phyloP scores from a whole-genome alignment of 495 filamentous ascomycete species.

The Viridothelium virens region DNA sequence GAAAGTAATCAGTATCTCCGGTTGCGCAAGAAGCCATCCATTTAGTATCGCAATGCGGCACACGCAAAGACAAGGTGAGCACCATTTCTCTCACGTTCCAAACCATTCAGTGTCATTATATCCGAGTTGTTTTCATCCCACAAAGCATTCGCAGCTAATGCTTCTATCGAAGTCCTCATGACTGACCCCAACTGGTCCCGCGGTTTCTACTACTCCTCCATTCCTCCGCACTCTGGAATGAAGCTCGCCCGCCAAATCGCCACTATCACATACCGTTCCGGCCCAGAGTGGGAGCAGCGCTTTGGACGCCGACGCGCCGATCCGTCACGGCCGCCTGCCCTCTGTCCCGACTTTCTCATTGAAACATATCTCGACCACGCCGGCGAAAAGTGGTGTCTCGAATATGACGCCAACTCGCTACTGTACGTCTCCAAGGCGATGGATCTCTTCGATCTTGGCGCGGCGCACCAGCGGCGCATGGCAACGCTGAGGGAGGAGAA shows the following conservation, averaged over 20 bases:
- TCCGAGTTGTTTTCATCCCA: no score
- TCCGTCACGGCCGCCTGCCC: slow-evolving; percentile 71
- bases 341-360: slow-evolving; percentile 96
- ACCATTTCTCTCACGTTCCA: background rate
- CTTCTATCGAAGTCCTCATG: slow-evolving; percentile 61
- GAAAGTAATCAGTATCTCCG: slow-evolving; percentile 81
- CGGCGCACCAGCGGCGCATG: slow-evolving; percentile 51
- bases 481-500: slow-evolving; percentile 43
- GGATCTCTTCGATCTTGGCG: slow-evolving; percentile 93
- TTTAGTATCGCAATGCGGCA: slow-evolving; percentile 99
- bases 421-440: slow-evolving; percentile 98
- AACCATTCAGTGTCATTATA: no score
- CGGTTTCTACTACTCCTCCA: slow-evolving; percentile 93
- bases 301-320: slow-evolving; percentile 88
- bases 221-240: slow-evolving; percentile 93
- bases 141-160: background rate
- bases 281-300: slow-evolving; percentile 94
- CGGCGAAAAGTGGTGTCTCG: slow-evolving; percentile 97
- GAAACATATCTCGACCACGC: slow-evolving; percentile 98
- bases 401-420: slow-evolving; percentile 93
- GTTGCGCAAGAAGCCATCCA: slow-evolving; percentile 89
- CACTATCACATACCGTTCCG: slow-evolving; percentile 93
- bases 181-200: slow-evolving; percentile 96
- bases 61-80: slow-evolving; percentile 70
- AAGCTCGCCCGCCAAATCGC: slow-evolving; percentile 97